phyloP scores from a whole-genome alignment of 2,329 filamentous ascomycete genomes.

The Xylariaceae sp. region DNA sequence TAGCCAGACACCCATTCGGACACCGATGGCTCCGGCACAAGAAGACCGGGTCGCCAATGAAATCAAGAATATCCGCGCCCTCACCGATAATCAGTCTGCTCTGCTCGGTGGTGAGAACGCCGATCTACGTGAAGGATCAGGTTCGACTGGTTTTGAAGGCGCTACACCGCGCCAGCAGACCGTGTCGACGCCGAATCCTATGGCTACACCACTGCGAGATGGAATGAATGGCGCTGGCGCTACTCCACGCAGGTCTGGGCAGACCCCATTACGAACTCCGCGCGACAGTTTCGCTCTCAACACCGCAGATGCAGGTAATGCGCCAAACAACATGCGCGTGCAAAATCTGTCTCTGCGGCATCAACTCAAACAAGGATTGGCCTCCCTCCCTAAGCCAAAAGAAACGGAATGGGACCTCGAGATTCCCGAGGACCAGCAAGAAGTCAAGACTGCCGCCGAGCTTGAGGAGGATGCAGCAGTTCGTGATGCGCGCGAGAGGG shows the following conservation, averaged over 20 bases:
- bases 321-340: slow-evolving; percentile 70
- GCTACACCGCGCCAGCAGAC: slow-evolving; percentile 75
- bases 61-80: slow-evolving; percentile 84
- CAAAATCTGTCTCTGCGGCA: slow-evolving; percentile 65
- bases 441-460: slow-evolving; percentile 46
- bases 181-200: slow-evolving; percentile 88
- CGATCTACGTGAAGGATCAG: slow-evolving; percentile 73
- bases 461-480: slow-evolving; percentile 63
- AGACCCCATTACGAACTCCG: slow-evolving; percentile 83
- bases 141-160: slow-evolving; percentile 84
- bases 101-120: slow-evolving; percentile 92
- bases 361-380: slow-evolving; percentile 68
- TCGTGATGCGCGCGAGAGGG: slow-evolving; percentile 72
- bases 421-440: slow-evolving; percentile 75
- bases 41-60: slow-evolving; percentile 97
- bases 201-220: slow-evolving; percentile 81
- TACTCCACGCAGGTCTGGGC: slow-evolving; percentile 65
- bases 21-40: slow-evolving; percentile 83
- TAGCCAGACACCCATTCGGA: slow-evolving; percentile 81
- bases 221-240: slow-evolving; percentile 59
- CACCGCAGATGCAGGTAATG: slow-evolving; percentile 63
- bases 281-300: slow-evolving; percentile 87
- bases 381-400: slow-evolving; percentile 84
- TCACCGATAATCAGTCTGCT: slow-evolving; percentile 92
- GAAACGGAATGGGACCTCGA: slow-evolving; percentile 94